Base-by-base conservation (phyloP, 2,329 filamentous ascomycete species). In the Cordyceps javanica region DNA sequence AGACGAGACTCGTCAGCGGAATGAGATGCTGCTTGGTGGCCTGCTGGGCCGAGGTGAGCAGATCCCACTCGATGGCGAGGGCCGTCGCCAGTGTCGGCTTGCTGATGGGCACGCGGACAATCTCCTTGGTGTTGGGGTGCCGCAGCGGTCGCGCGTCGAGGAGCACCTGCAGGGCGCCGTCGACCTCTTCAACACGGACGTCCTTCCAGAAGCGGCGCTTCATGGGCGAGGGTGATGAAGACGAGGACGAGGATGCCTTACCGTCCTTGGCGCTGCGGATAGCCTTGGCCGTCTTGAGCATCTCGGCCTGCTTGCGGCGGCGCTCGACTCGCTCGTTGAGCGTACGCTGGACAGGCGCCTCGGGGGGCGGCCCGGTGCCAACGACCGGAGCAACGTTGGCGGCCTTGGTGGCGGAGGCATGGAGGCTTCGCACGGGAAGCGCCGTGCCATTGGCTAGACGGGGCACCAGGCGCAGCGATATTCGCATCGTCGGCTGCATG, bases 51-150 rank as follows among this genome's bases (percentile, higher is more conserved):
- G 89, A 89, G 25, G 86, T 81, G 60, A 99, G 81, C 50, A 88
- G 79, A 70, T 97, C 92, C 94, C 94, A 99, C 77, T 99, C 94
- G 45, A 95, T 75, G 3, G 93, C 94, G 61, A 99, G 86, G 58
- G 90, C 90, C 45, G 86, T 81, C 25, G 93, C 93, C 39, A 97
- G 87, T 66, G 91, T 82, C 32, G 85, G 86, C 75, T 97, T 97
- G 58, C 80, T 82, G 2, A 75, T 66, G 0, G 94, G 92, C 28
- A 97, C 67, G 2, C 80, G 82, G 65, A 99, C 77, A 62, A 90
- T 77, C 41, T 82, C 69, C 68, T 92, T 91, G 55, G 86, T 86
- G 59, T 82, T 79, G 0, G 87, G 89, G 53, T 89, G 91, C 61
- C 92, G 86, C 60, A 99, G 83, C 4, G 91, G 86, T 26, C 91